Evolutionary conservation across 306 rosid genomes (phyloP).

Genomic region (Hippophae tibetana): DNA sequence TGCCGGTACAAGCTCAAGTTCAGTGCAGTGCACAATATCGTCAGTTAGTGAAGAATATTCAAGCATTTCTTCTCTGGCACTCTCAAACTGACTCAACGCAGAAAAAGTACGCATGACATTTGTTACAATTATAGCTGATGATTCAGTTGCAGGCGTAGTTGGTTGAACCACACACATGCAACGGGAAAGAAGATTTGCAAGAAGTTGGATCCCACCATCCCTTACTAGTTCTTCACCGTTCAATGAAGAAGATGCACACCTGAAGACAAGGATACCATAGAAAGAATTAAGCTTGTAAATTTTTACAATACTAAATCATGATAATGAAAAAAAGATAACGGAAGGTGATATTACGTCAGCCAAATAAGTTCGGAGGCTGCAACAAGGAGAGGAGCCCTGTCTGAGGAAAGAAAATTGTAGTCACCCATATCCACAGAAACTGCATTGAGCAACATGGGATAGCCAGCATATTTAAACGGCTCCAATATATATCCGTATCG

Average conservation of each 20-base stretch:
- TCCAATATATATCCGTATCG: slow-evolving; percentile 76
- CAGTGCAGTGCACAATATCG: slow-evolving; percentile 93
- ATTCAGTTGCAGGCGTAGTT: slow-evolving; percentile 81
- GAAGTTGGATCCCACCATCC: slow-evolving; percentile 92
- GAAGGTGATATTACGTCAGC: slow-evolving; percentile 61
- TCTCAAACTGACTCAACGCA: slow-evolving; percentile 81
- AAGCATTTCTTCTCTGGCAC: slow-evolving; percentile 83
- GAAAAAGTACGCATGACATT: slow-evolving; percentile 83
- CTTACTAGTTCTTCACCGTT: slow-evolving; percentile 98
- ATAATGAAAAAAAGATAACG: slow-evolving; percentile 9
- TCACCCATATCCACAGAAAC: slow-evolving; percentile 93
- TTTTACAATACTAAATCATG: slow-evolving; percentile 8
- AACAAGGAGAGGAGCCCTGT: slow-evolving; percentile 88
- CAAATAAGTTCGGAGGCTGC: slow-evolving; percentile 97
- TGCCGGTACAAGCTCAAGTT: slow-evolving; percentile 81
- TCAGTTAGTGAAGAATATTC: slow-evolving; percentile 75
- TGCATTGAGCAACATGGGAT: slow-evolving; percentile 95
- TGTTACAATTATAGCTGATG: slow-evolving; percentile 84
- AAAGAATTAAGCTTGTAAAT: slow-evolving; percentile 10
- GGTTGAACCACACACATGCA: slow-evolving; percentile 95
- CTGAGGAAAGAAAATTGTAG: slow-evolving; percentile 80
- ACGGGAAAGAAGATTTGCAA: slow-evolving; percentile 93
- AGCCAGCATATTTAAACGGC: slow-evolving; percentile 98
- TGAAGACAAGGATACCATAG: slow-evolving; percentile 27
- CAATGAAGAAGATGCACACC: slow-evolving; percentile 88